Conservation (phyloP, 441 rosid species). For the Codiaeum variegatum region DNA sequence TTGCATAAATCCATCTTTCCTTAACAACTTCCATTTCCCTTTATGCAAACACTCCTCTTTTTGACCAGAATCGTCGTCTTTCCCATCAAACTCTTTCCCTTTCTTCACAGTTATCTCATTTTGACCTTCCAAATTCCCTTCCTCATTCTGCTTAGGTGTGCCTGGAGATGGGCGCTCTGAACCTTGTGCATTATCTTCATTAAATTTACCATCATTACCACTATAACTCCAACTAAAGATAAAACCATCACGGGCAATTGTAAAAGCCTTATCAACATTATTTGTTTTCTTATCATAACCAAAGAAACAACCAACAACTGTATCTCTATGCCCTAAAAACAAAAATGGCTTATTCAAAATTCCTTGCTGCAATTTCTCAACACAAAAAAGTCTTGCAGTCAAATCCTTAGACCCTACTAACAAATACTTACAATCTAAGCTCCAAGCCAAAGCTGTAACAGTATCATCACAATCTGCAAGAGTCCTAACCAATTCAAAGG, state of each 20-base stretch:
- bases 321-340: constrained; percentile 86
- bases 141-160: constrained; percentile 56
- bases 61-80: constrained; percentile 30
- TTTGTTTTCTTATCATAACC: constrained; percentile 57
- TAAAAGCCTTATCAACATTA: constrained; percentile 52
- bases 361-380: constrained; percentile 54
- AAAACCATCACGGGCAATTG: constrained; percentile 74
- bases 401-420: constrained; percentile 86
- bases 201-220: constrained; percentile 29
- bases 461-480: constrained; percentile 71
- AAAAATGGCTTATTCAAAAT: constrained; percentile 60
- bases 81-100: constrained; percentile 56
- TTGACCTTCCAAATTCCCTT: constrained; percentile 35
- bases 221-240: constrained; percentile 70
- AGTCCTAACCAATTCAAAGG: constrained; percentile 73
- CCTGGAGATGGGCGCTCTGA: constrained; percentile 57
- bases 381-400: constrained; percentile 69
- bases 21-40: constrained; percentile 66
- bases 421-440: constrained; percentile 65
- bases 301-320: constrained; percentile 85
- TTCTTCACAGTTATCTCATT: constrained; percentile 34
- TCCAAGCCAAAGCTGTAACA: constrained; percentile 71
- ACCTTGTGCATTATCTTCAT: constrained; percentile 26
- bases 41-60: constrained; percentile 51
- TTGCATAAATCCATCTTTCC: constrained; percentile 86